phyloP scores from a whole-genome alignment of 2,329 filamentous ascomycete species.

The Ustulina deusta region DNA sequence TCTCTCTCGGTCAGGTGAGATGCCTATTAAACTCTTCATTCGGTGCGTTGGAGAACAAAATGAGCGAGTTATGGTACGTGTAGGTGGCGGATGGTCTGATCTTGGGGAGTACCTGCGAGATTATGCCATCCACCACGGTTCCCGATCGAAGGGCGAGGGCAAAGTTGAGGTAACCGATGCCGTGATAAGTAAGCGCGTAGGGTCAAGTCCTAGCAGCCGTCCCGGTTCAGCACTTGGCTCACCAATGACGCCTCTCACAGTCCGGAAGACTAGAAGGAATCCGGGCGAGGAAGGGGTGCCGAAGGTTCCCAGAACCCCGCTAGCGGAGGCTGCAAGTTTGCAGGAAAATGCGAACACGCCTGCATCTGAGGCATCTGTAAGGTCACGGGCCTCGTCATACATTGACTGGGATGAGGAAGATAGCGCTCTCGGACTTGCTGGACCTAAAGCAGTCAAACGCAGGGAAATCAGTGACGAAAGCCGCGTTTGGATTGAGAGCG shows the following conservation, averaged over 20 bases:
- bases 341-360: slow-evolving; percentile 55
- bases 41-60: slow-evolving; percentile 89
- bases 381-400: slow-evolving; percentile 65
- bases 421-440: slow-evolving; percentile 75
- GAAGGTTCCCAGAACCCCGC: slow-evolving; percentile 59
- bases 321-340: slow-evolving; percentile 47
- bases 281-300: slow-evolving; percentile 53
- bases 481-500: slow-evolving; percentile 83
- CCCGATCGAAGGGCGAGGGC: slow-evolving; percentile 67
- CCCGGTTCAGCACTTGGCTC: slow-evolving; percentile 56
- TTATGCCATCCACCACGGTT: slow-evolving; percentile 91
- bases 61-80: slow-evolving; percentile 96
- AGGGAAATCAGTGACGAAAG: slow-evolving; percentile 78
- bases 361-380: slow-evolving; percentile 58
- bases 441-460: slow-evolving; percentile 72
- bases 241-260: slow-evolving; percentile 61
- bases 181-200: slow-evolving; percentile 49
- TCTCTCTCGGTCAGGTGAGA: slow-evolving; percentile 83
- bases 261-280: slow-evolving; percentile 67
- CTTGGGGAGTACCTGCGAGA: slow-evolving; percentile 93
- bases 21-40: slow-evolving; percentile 94
- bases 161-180: slow-evolving; percentile 71
- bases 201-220: slow-evolving; percentile 58
- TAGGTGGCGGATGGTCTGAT: slow-evolving; percentile 98
- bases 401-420: slow-evolving; percentile 71